phyloP scores from a whole-genome alignment of 306 rosid species.

The Fragaria vesca region DNA sequence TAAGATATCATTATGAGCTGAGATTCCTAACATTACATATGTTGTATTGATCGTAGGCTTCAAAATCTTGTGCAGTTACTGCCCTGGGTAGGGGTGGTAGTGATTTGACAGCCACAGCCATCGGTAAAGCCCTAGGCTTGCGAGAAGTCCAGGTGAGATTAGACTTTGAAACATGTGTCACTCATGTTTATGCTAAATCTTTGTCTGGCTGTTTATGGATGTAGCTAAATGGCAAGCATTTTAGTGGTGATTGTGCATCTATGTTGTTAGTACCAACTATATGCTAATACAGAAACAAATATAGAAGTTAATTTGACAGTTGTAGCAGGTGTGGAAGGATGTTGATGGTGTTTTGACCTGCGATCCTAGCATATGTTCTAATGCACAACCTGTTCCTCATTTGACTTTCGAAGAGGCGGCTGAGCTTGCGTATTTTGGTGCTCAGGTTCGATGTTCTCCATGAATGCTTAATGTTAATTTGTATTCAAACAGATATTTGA shows the following conservation, averaged over 20 bases:
- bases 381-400: constrained; percentile 62
- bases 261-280: not conserved
- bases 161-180: not conserved
- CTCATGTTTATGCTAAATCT: not conserved
- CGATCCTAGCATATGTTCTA: constrained; percentile 57
- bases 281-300: not conserved
- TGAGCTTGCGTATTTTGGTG: constrained; percentile 79
- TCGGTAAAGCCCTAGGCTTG: constrained; percentile 67
- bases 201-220: not conserved
- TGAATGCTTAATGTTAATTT: too few species aligned
- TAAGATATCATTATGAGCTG: not conserved
- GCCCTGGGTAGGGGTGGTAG: constrained; percentile 77
- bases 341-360: constrained; percentile 76
- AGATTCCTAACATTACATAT: not conserved
- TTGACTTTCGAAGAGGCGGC: constrained; percentile 84
- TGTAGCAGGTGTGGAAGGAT: constrained; percentile 68
- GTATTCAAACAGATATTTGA: too few species aligned
- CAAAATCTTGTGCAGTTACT: constrained; percentile 63
- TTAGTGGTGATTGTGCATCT: not conserved
- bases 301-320: constrained; percentile 5
- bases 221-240: not conserved
- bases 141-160: constrained; percentile 63
- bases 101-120: constrained; percentile 70
- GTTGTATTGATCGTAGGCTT: constrained; percentile 42
- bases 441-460: constrained; percentile 48